Base-by-base conservation (phyloP, 2,329 filamentous ascomycete species). In the Trichoderma atrobrunneum region DNA sequence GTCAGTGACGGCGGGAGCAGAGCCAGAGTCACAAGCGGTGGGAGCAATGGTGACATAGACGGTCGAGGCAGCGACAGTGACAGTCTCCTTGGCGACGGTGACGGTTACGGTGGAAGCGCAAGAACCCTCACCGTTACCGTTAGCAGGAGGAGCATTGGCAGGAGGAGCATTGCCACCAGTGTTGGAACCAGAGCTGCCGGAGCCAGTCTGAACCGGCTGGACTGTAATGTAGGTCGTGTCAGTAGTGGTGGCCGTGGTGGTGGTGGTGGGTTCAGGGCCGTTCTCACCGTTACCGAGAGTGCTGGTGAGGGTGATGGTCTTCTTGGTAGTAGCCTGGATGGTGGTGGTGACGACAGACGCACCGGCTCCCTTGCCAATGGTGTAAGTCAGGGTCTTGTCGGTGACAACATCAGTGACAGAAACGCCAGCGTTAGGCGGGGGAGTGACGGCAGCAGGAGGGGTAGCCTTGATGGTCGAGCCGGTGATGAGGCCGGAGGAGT, bases 241-340 rank as follows among this genome's bases (percentile, higher is more conserved):
- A 62, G 80, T 83, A 67, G 76, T 78, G 75, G 82, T 83, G 59
- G 78, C 75, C 68, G 81, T 83, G 62, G 76, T 78, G 70, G 82
- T 84, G 21, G 82, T 82, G 70, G 82, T 83, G 26, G 74, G 71
- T 62, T 82, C 78, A 18, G 72, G 72, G 32, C 73, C 39, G 32
- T 28, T 39, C 18, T 59, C 59, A 24, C 72, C 62, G 56, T 54
- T 62, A 60, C 67, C 70, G 60, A 70, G 66, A 39, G 73, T 70
- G 76, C 76, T 74, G 30, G 78, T 76, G 70, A 81, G 75, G 26
- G 78, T 80, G 70, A 80, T 68, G 73, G 84, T 84, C 75, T 81
- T 77, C 76, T 82, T 75, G 75, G 82, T 78, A 73, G 84, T 85
- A 73, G 82, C 80, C 66, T 79, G 84, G 73, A 87, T 78, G 71